Evolutionary conservation across 495 filamentous ascomycete genomes (phyloP), one percentile per base, ranked within the genome.

Genomic region (Podospora fimiseda): DNA sequence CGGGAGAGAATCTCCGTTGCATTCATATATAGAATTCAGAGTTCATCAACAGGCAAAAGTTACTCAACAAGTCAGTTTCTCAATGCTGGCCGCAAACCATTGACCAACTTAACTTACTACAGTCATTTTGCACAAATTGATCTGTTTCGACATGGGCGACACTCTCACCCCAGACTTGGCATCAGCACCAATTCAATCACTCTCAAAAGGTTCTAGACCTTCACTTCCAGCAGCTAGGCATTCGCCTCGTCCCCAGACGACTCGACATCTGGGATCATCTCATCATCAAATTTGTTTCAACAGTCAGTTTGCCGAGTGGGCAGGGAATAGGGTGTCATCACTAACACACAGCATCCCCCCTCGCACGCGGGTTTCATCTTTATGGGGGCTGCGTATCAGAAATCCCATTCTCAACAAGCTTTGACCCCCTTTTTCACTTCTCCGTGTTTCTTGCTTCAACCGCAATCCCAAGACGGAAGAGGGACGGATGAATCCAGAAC

Each of bases 371-470:
- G 60, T 63, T 63, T 63, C 54, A 63, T 56, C 48, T 45, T 11
- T 43, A 30, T 52, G 45, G 60, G n/a, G 55, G 60, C 53, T 45
- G 5, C 48, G 57, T 62, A 43, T 62, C 60, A 62, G 60, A 57
- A 27, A 45, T 46, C 24, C 52, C 33, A 50, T n/a, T n/a, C n/a
- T n/a, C n/a, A n/a, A n/a, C 56, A 33, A 33, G 27, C 27, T 33
- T 59, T 52, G 50, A 53, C 45, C 56, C n/a, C 56, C 43, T 50
- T 40, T 38, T 47, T 23, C 43, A 43, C 43, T 23, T 53, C 43
- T 43, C 53, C 33, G 7, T 44, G 42, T 33, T 43, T 43, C 47
- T 37, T 40, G 33, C 48, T 23, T 23, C 52, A 15, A 50, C 52
- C 48, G 39, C 51, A 23, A 48, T 22, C 30, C 53, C 48, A 52